A percentile compares a stretch with the other conserved stretches of the same genome.
phyloP scores from a whole-genome alignment of 1,284 basidiomycete genomes.

The Ustilago vetiveriae region DNA sequence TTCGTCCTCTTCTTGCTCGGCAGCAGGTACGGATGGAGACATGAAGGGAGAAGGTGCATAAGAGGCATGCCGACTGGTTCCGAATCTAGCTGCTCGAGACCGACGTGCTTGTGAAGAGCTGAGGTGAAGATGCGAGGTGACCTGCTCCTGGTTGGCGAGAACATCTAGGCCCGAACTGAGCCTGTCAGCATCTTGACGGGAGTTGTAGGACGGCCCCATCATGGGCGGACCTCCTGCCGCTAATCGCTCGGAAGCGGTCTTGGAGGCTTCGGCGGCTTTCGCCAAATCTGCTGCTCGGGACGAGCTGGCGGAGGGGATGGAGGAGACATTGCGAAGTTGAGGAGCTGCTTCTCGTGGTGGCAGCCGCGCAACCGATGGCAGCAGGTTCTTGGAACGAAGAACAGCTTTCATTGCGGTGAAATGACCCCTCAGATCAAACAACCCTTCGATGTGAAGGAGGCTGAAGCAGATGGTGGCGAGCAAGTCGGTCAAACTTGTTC shows the following conservation, averaged over 20 bases:
- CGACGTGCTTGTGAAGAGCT: conserved; percentile 43
- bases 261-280: conserved; percentile 41
- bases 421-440: no score
- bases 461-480: conserved; percentile 1
- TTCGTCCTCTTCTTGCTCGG: conserved; percentile 14
- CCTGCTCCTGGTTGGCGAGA: conserved; percentile 13
- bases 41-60: conserved; percentile 6
- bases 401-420: conserved; percentile 31
- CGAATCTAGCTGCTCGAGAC: conserved; percentile 39
- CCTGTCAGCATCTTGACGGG: conserved; percentile 14
- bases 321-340: conserved; percentile 13
- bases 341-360: conserved; percentile 2
- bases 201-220: conserved; percentile 18
- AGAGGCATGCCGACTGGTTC: conserved; percentile 23
- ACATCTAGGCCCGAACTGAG: conserved; percentile 1
- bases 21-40: not conserved
- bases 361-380: not conserved
- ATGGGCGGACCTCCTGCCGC: conserved; percentile 17
- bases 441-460: no score
- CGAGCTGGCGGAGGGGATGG: conserved; percentile 18
- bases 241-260: conserved; percentile 24
- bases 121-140: conserved; percentile 16
- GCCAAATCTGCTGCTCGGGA: conserved; percentile 37
- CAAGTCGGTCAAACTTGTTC: not conserved
- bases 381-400: conserved; percentile 1